Conservation (phyloP, 352 stramenopile genomes). For the Saprolegnia diclina region DNA sequence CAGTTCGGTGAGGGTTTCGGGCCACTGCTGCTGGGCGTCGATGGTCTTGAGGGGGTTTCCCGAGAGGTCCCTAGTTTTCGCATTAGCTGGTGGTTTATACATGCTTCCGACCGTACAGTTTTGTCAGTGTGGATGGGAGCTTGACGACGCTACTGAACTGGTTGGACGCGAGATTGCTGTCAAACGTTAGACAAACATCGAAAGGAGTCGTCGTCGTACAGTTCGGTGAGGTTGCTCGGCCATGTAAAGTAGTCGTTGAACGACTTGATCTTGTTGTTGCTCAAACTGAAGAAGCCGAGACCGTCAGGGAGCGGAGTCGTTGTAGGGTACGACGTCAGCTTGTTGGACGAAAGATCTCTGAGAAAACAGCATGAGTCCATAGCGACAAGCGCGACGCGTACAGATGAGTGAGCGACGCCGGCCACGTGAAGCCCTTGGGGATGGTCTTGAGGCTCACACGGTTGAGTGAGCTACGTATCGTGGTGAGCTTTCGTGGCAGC, state of each 20-base stretch:
- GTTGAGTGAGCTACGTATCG: background rate
- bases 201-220: background rate
- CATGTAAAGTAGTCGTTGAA: background rate
- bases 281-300: background rate
- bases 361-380: background rate
- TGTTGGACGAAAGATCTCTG: conserved; percentile 21
- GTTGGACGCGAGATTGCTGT: background rate
- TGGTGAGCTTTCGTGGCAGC: too few relatives aligned
- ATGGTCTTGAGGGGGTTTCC: conserved; percentile 15
- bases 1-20: conserved; percentile 9
- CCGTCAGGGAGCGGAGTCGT: background rate
- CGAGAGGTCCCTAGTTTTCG: conserved; percentile 7
- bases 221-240: conserved; percentile 8
- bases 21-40: background rate
- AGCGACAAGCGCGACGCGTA: background rate
- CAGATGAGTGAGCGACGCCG: conserved; percentile 1
- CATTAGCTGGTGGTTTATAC: background rate
- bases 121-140: background rate
- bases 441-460: conserved; percentile 13
- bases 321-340: background rate
- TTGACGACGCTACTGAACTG: background rate
- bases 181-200: background rate
- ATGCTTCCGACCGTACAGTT: background rate
- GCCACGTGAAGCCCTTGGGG: conserved; percentile 8
- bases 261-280: background rate